Evolutionary conservation across 352 stramenopile species (phyloP).

Genomic region (Globisporangium yorkense): DNA sequence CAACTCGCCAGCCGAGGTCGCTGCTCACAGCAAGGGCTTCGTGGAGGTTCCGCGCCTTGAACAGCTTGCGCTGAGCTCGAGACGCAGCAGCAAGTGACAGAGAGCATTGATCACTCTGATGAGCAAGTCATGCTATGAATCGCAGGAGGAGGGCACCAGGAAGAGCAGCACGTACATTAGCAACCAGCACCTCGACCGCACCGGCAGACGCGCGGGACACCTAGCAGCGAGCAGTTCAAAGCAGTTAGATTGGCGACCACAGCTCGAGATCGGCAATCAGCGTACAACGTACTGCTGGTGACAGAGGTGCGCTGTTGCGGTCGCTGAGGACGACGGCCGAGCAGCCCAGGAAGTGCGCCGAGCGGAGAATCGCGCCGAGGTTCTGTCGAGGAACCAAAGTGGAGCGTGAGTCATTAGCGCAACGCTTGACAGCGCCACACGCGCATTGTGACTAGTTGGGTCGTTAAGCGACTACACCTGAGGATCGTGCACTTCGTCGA

Average conservation of each 20-base stretch:
- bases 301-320: conserved; percentile 65
- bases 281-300: conserved; percentile 35
- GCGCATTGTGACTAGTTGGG: neutral
- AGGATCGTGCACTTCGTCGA: conserved; percentile 78
- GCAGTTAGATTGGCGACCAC: neutral
- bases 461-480: conserved; percentile 23
- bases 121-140: neutral
- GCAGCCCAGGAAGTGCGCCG: conserved; percentile 72
- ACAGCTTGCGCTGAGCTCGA: conserved; percentile 42
- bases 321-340: conserved; percentile 61
- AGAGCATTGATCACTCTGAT: neutral
- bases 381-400: conserved; percentile 23
- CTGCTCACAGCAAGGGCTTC: conserved; percentile 53
- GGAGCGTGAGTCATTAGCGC: neutral
- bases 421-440: neutral
- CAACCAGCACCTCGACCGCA: conserved; percentile 67
- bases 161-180: conserved; percentile 33
- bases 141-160: neutral
- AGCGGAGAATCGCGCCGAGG: conserved; percentile 72
- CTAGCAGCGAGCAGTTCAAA: conserved; percentile 10
- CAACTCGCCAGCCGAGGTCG: conserved; percentile 64
- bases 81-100: neutral
- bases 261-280: neutral
- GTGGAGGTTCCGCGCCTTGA: conserved; percentile 65
- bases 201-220: conserved; percentile 68